Evolutionary conservation across 768 basidiomycete genomes (phyloP), one percentile per base, ranked within the genome.

Genomic region (Phaeotremella fagi): DNA sequence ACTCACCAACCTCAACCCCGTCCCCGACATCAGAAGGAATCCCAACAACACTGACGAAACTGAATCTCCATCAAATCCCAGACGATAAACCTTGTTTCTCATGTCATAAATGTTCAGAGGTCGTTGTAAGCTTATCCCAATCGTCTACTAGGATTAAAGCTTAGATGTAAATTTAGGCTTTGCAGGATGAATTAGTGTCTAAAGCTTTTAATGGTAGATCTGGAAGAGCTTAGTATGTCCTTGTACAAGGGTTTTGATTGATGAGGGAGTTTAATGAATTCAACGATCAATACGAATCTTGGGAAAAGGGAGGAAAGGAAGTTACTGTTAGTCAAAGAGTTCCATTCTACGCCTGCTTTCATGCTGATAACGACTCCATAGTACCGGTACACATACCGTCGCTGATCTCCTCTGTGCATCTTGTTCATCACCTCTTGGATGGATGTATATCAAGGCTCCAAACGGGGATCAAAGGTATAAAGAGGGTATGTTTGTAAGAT

Each of bases 401-500:
- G 71, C 73, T 2, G 70, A 73, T 46, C 55, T 71, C 24, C 53
- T 47, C 9, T 70, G 71, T 36, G 59, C 57, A n/a, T 57, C 56
- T 7, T 73, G 70, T 29, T 33, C 57, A n/a, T 47, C 66, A 0
- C 36, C 53, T 14, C 46, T 75, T 0, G 74, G 74, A 1, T 75
- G 74, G 74, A 68, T 60, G 59, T 75, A 75, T 43, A 55, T 72
- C 50, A 66, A 61, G 26, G 70, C 74, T 4, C 59, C 66, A 16
- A 69, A 64, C 23, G 60, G 61, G 3, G 71, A 72, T 6, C 72
- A 75, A 60, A 45, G 61, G 35, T 75, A 75, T 54, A 75, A 75
- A 48, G 74, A 75, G 50, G 72, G 71, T 73, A 26, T 37, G 63
- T 33, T 7, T 33, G 7, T 16, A n/a, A n/a, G n/a, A n/a, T n/a